These are phyloP conservation scores for Plasmodium gallinaceum DNA, from an alignment of 169 alveolate genomes.

Conservation along the genomic window DNA sequence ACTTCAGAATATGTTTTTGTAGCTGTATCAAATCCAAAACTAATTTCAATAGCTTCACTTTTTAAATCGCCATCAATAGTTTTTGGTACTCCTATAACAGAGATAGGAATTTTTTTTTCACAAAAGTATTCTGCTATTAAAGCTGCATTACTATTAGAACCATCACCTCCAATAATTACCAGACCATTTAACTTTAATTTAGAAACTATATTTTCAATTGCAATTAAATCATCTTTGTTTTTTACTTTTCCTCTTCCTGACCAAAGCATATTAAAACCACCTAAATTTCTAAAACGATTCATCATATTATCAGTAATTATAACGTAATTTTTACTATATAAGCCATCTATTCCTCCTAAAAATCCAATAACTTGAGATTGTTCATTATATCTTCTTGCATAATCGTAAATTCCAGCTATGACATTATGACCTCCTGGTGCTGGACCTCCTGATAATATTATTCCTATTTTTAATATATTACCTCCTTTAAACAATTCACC, in stretches of 20 bases:
- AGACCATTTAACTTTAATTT: slow-evolving; percentile 96
- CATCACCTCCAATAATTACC: slow-evolving; percentile 99
- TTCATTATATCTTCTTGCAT: slow-evolving; percentile 91
- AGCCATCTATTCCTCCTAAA: slow-evolving; percentile 96
- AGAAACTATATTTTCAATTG: slow-evolving; percentile 87
- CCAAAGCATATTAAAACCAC: slow-evolving; percentile 99
- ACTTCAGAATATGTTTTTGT: slow-evolving; percentile 96
- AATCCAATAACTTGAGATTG: slow-evolving; percentile 94
- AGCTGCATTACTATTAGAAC: slow-evolving; percentile 99
- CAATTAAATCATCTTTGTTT: slow-evolving; percentile 92
- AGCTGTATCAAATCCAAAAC: slow-evolving; percentile 99
- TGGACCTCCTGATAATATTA: slow-evolving; percentile 98
- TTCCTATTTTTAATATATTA: slow-evolving; percentile 90
- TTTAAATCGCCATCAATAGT: slow-evolving; percentile 99
- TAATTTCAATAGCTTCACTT: slow-evolving; percentile 95
- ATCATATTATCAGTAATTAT: slow-evolving; percentile 93
- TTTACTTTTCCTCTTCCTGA: slow-evolving; percentile 98
- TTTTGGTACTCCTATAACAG: slow-evolving; percentile 98
- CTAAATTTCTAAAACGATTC: slow-evolving; percentile 96
- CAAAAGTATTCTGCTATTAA: slow-evolving; percentile 96
- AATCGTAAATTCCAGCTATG: slow-evolving; percentile 96
- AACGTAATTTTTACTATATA: slow-evolving; percentile 93
- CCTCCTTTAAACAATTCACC: slow-evolving; percentile 77
- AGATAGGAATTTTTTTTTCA: slow-evolving; percentile 75
- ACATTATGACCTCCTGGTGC: slow-evolving; percentile 99